Base-by-base conservation (phyloP, 306 rosid species). In the Dalbergia cultrata region DNA sequence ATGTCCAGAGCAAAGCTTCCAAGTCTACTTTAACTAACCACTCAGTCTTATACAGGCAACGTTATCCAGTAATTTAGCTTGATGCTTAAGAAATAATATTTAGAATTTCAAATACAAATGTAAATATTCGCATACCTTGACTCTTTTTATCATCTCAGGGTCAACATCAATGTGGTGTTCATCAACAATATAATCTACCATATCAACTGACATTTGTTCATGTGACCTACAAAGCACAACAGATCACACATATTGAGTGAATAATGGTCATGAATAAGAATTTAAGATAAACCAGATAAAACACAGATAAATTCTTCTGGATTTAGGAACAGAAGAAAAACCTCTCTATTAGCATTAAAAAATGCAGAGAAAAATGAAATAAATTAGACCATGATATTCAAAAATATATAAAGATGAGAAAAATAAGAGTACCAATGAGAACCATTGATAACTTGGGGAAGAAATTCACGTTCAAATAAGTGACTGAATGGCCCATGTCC, bases 401-500 rank as follows among this genome's bases (percentile, higher is more conserved):
- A 85, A 9, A 71, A 47, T 17, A 57, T n/a, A 41, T 9, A 37
- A 52, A 76, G 54, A 41, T 4, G 13, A 66, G 53, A 44, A 19
- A 43, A 17, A 67, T 9, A 52, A 17, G 60, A 43, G 65, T 87
- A 95, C 97, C 99, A 95, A 67, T 91, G 76, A 71, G 69, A 88
- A 72, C 81, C 93, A 67, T 70, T 85, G 56, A 65, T 35, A 76
- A 95, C 97, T 77, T 9, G 87, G 52, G 97, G 97, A 79, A 95
- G 95, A 87, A 95, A 90, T 75, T 87, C 89, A 3, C 95, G 93
- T 87, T 95, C 99, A 83, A 91, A 95, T 85, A 95, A 72, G 91
- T 95, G 99, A 86, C 99, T 95, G 84, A 90, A 93, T 78, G 99
- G 97, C 21, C 97, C 99, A 70, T 95, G 99, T 70, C 99, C 99